Percentiles rank a stretch among this genome's conserved stretches.
Evolutionary conservation across 2,329 filamentous ascomycete species (phyloP).

Genomic region (Incumbomyces lentus): DNA sequence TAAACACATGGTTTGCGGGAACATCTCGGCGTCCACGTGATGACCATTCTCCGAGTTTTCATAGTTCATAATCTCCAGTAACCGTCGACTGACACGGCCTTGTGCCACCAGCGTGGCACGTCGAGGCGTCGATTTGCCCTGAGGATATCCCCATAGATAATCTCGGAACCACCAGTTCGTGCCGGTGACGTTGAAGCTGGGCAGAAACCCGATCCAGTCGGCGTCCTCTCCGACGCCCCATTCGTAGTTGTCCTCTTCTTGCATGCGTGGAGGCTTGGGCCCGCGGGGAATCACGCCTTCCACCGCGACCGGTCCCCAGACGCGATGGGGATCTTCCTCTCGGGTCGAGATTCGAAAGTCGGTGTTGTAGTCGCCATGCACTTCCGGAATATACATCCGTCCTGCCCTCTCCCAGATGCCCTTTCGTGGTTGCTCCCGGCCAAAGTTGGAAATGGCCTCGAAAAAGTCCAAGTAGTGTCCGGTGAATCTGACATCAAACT

Average conservation of each 20-base stretch:
- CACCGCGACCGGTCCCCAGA: slow-evolving; percentile 58
- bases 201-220: slow-evolving; percentile 62
- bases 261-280: slow-evolving; percentile 48
- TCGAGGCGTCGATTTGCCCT: slow-evolving; percentile 51
- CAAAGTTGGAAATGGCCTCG: slow-evolving; percentile 49
- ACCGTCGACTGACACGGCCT: slow-evolving; percentile 58
- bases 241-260: slow-evolving; percentile 56
- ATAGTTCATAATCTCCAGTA: slow-evolving; percentile 66
- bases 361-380: slow-evolving; percentile 40
- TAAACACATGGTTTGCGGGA: slow-evolving; percentile 59
- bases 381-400: slow-evolving; percentile 44
- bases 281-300: slow-evolving; percentile 52
- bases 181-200: slow-evolving; percentile 65
- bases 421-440: slow-evolving; percentile 45
- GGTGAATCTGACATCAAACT: slow-evolving; percentile 68
- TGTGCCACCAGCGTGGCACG: slow-evolving; percentile 71
- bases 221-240: slow-evolving; percentile 71
- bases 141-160: slow-evolving; percentile 29
- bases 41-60: slow-evolving; percentile 60
- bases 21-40: slow-evolving; percentile 74
- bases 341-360: slow-evolving; percentile 16
- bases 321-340: slow-evolving; percentile 20
- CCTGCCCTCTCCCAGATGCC: slow-evolving; percentile 50
- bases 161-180: slow-evolving; percentile 54
- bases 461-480: slow-evolving; percentile 76